Conservation (phyloP, 768 basidiomycete genomes). For the Pisolithus marmoratus region DNA sequence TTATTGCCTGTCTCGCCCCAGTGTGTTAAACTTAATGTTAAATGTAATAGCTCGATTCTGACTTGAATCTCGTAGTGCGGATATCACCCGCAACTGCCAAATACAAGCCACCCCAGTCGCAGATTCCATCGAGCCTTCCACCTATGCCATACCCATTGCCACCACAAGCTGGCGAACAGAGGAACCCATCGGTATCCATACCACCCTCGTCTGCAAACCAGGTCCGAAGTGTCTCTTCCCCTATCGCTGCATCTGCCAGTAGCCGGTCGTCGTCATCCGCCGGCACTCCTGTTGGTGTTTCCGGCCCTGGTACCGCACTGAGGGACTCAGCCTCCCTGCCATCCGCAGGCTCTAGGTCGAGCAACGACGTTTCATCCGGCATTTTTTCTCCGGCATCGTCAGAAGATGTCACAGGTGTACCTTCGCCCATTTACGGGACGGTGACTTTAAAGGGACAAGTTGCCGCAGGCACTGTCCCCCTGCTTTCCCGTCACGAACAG, state of each 20-base stretch:
- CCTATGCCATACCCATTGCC: conserved; percentile 39
- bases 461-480: conserved; percentile 22
- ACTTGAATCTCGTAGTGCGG: conserved; percentile 57
- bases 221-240: conserved; percentile 64
- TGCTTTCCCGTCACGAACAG: conserved; percentile 30
- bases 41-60: conserved; percentile 4
- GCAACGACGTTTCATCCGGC: conserved; percentile 45
- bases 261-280: conserved; percentile 18
- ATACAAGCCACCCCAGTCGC: conserved; percentile 56
- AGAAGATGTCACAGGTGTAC: conserved; percentile 49
- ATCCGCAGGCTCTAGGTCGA: conserved; percentile 44
- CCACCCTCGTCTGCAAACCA: conserved; percentile 42
- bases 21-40: conserved; percentile 39
- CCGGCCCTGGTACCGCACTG: conserved; percentile 44
- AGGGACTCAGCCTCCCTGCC: conserved; percentile 47
- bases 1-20: conserved; percentile 84
- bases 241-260: conserved; percentile 45
- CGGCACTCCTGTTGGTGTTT: conserved; percentile 33
- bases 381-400: conserved; percentile 43
- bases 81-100: conserved; percentile 88
- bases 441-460: conserved; percentile 27
- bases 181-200: conserved; percentile 43
- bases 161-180: conserved; percentile 22
- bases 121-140: conserved; percentile 38
- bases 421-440: conserved; percentile 39